Evolutionary conservation across 805 yeast genomes (phyloP).

Genomic region (Helenozyma baotianmanensis): DNA sequence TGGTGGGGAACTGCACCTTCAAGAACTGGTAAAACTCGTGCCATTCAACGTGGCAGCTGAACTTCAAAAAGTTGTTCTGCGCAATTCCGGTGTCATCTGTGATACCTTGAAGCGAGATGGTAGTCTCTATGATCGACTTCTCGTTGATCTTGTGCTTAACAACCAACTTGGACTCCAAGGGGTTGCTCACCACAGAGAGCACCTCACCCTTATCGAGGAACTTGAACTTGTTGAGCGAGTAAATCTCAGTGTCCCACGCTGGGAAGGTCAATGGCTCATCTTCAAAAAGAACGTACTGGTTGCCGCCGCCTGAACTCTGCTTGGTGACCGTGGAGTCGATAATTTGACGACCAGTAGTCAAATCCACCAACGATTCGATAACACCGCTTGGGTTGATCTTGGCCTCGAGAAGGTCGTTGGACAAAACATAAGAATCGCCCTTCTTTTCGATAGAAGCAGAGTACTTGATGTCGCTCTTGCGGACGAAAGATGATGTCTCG

Average conservation of each 20-base stretch:
- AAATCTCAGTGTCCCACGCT: conserved; percentile 97
- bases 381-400: conserved; percentile 48
- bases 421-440: conserved; percentile 45
- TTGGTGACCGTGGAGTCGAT: conserved; percentile 53
- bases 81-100: conserved; percentile 41
- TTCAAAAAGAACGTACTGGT: conserved; percentile 76
- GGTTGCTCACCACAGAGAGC: conserved; percentile 43
- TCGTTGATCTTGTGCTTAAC: conserved; percentile 58
- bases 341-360: conserved; percentile 54
- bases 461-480: conserved; percentile 20
- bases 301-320: conserved; percentile 58
- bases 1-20: conserved; percentile 93
- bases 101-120: conserved; percentile 64
- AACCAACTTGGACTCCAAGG: conserved; percentile 58
- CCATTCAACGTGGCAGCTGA: conserved; percentile 65
- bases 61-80: conserved; percentile 33
- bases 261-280: conserved; percentile 90
- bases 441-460: conserved; percentile 47
- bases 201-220: conserved; percentile 41
- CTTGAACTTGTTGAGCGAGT: conserved; percentile 67
- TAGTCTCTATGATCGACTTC: conserved; percentile 56
- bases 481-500: conserved; percentile 11
- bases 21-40: conserved; percentile 81
- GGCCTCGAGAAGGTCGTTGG: conserved; percentile 60
- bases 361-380: conserved; percentile 61